Evolutionary conservation across 176 grass and related monocot genomes (phyloP).

Genomic region (Oryza longistaminata): DNA sequence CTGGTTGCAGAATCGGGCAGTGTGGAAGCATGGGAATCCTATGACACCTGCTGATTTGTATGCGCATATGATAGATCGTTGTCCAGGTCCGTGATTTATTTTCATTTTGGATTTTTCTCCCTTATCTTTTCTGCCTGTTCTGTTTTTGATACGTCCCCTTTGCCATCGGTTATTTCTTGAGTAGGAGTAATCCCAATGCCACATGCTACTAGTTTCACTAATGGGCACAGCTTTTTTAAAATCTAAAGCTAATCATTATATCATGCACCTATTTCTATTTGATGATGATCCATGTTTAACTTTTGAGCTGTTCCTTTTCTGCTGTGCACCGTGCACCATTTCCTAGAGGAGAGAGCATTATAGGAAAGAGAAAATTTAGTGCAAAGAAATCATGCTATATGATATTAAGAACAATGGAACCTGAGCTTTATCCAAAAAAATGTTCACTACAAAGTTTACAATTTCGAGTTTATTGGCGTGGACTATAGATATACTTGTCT

Average conservation of each 20-base stretch:
- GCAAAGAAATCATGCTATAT: background rate
- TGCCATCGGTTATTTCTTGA: slow-evolving; percentile 56
- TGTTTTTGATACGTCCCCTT: background rate
- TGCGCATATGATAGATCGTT: slow-evolving; percentile 15
- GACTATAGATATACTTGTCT: slow-evolving; percentile 6
- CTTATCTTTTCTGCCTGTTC: background rate
- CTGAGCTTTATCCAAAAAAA: background rate
- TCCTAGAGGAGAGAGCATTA: slow-evolving; percentile 28
- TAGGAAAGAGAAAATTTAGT: background rate
- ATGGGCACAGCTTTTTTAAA: slow-evolving; percentile 32
- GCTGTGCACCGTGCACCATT: slow-evolving; percentile 36
- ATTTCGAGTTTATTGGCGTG: background rate
- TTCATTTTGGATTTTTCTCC: slow-evolving; percentile 30
- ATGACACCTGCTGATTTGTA: slow-evolving; percentile 17
- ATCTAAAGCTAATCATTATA: slow-evolving; percentile 61
- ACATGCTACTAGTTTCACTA: slow-evolving; percentile 42
- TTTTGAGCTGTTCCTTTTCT: slow-evolving; percentile 25
- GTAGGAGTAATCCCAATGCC: slow-evolving; percentile 61
- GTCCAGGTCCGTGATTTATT: slow-evolving; percentile 26
- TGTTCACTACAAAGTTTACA: background rate
- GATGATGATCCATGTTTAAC: slow-evolving; percentile 44
- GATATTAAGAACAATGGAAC: background rate
- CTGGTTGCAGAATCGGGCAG: slow-evolving; percentile 40
- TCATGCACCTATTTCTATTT: slow-evolving; percentile 43
- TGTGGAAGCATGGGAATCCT: slow-evolving; percentile 31